Conservation (phyloP, 306 rosid genomes). For the Gillenia trifoliata region DNA sequence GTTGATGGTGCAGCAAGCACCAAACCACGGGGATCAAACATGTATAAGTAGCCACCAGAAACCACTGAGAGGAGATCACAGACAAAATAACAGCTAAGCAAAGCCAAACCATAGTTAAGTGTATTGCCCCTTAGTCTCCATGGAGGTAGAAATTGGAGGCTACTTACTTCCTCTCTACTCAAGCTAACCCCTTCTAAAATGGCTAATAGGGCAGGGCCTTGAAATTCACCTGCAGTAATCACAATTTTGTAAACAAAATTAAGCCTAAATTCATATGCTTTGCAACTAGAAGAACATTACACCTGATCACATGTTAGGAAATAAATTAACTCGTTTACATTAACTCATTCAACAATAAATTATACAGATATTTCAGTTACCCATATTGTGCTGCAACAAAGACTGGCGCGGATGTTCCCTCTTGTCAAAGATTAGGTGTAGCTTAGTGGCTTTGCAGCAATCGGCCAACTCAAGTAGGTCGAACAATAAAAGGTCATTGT, state of each 20-base stretch:
- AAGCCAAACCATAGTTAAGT: conserved; percentile 82
- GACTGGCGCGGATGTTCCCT: conserved; percentile 94
- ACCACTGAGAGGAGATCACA: conserved; percentile 77
- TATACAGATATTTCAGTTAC: conserved; percentile 27
- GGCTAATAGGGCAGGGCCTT: conserved; percentile 93
- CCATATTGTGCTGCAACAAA: conserved; percentile 91
- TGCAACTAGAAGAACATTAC: not conserved
- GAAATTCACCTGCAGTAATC: conserved; percentile 71
- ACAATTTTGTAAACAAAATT: conserved; percentile 21
- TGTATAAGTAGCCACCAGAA: conserved; percentile 83
- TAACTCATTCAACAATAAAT: not conserved
- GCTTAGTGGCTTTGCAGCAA: conserved; percentile 80
- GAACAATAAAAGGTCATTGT: conserved; percentile 65
- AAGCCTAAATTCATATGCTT: not conserved
- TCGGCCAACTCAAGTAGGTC: conserved; percentile 98
- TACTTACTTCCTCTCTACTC: conserved; percentile 85
- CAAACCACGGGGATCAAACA: conserved; percentile 87
- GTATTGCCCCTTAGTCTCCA: conserved; percentile 87
- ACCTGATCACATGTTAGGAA: not conserved
- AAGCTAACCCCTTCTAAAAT: conserved; percentile 80
- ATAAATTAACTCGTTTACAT: not conserved
- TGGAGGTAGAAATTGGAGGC: conserved; percentile 93
- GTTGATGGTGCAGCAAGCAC: conserved; percentile 68
- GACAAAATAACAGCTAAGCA: conserved; percentile 74
- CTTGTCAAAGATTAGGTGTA: conserved; percentile 86